Evolutionary conservation across 176 grass and related monocot species (phyloP), one percentile per base, ranked within the genome.

Genomic region (Ensete ventricosum): DNA sequence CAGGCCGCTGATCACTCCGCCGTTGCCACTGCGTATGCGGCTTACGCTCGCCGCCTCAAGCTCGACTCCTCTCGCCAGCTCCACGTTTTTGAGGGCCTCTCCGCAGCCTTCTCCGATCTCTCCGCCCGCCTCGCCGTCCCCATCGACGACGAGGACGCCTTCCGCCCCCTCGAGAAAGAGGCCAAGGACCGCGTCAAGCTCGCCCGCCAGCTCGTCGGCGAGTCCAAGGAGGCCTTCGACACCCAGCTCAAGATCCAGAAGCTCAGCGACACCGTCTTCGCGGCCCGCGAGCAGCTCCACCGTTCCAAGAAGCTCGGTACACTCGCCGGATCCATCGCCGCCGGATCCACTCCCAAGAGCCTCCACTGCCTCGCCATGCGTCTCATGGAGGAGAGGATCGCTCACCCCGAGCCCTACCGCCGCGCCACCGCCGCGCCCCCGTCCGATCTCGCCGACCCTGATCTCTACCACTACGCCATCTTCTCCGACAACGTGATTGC

Each of bases 321-420:
- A 21, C 89, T 96, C 20, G 83, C 91, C 69, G 59, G 84, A 52
- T 81, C 82, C 75, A 92, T 96, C 69, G 93, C 93, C 17, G 93
- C 89, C 9, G 82, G 83, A 53, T 96, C 93, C 71, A 96, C 89
- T 54, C 93, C 93, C 14, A 96, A 96, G 84, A 85, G 86, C 11
- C 93, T 96, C 50, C 93, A 96, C 79, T 96, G 93, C 83, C 93
- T 96, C 23, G 88, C 95, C 64, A 94, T 99, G 95, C 95, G 91
- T 80, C 91, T 99, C 53, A 88, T 99, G 69, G 93, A 88, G 81
- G 82, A 89, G 54, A 83, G 82, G 63, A 89, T 94, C 85, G 68
- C 71, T 12, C 84, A 88, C 83, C 87, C 89, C 26, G 84, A 84
- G 72, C 16, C 66, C 70, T 62, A 80, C 73, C 76, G 78, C 70